Evolutionary conservation across 106 monocot genomes (phyloP).

Genomic region (Apostasia ramifera): DNA sequence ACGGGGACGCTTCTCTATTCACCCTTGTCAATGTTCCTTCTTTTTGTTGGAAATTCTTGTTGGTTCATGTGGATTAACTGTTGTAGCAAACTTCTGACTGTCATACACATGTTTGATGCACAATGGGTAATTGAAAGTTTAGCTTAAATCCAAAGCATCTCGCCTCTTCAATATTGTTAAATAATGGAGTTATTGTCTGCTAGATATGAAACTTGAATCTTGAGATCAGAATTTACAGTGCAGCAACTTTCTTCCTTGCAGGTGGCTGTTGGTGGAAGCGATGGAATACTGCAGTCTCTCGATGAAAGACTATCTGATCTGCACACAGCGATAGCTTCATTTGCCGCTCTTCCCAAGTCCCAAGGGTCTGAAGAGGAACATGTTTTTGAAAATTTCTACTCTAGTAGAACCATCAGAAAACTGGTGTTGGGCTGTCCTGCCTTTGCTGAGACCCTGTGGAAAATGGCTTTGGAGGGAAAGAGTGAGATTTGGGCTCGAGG

Average conservation of each 20-base stretch:
- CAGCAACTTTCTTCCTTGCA: constrained; percentile 8
- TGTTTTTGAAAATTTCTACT: constrained; percentile 73
- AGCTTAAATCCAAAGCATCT: too few relatives aligned
- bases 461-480: constrained; percentile 59
- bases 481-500: constrained; percentile 76
- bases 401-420: constrained; percentile 77
- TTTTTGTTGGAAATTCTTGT: too few relatives aligned
- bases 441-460: constrained; percentile 73
- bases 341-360: constrained; percentile 49
- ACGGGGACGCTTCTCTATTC: too few relatives aligned
- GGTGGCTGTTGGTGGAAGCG: constrained; percentile 68
- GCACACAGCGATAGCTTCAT: constrained; percentile 62
- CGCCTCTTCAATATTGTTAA: too few relatives aligned
- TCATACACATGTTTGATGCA: too few relatives aligned
- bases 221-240: background rate
- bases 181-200: too few relatives aligned
- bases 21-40: too few relatives aligned
- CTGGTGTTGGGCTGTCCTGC: constrained; percentile 54
- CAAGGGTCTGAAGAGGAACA: constrained; percentile 54
- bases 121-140: too few relatives aligned
- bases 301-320: constrained; percentile 36
- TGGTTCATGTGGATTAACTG: too few relatives aligned
- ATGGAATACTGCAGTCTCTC: constrained; percentile 42
- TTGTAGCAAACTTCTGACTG: too few relatives aligned
- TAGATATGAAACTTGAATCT: too few relatives aligned